phyloP scores from a whole-genome alignment of 768 basidiomycete species.

The Boletus reticulatus region DNA sequence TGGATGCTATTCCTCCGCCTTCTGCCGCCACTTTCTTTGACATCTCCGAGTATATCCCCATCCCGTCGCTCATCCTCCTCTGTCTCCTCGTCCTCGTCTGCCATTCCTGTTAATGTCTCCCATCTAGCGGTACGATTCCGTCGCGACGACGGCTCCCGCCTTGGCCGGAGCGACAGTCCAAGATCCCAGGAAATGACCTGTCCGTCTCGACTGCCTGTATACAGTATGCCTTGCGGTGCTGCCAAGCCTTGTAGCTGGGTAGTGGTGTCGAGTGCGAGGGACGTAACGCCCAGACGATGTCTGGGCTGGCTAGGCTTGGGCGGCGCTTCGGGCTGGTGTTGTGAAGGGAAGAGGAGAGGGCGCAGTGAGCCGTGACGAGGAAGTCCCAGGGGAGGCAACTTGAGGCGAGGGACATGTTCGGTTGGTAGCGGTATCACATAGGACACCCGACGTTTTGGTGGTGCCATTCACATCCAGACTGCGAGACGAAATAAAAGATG shows the following conservation, averaged over 20 bases:
- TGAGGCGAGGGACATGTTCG: conserved; percentile 59
- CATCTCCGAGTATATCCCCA: conserved; percentile 77
- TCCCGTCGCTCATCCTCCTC: conserved; percentile 68
- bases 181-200: conserved; percentile 88
- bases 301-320: conserved; percentile 52
- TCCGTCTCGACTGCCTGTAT: conserved; percentile 88
- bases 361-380: conserved; percentile 64
- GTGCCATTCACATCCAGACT: conserved; percentile 37
- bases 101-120: conserved; percentile 87
- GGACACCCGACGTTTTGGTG: conserved; percentile 69
- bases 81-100: conserved; percentile 66
- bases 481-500: not conserved
- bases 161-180: conserved; percentile 52
- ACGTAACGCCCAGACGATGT: conserved; percentile 83
- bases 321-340: conserved; percentile 19
- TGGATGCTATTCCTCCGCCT: conserved; percentile 30
- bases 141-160: conserved; percentile 33
- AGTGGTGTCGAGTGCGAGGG: conserved; percentile 83
- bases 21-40: conserved; percentile 40
- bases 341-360: conserved; percentile 59
- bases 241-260: conserved; percentile 68
- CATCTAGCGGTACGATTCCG: conserved; percentile 46
- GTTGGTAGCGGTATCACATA: conserved; percentile 81
- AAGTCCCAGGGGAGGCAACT: conserved; percentile 64
- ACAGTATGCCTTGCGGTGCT: conserved; percentile 82